phyloP scores from a whole-genome alignment of 371 early-diverging fungal species.

The Rhizopus microsporus region DNA sequence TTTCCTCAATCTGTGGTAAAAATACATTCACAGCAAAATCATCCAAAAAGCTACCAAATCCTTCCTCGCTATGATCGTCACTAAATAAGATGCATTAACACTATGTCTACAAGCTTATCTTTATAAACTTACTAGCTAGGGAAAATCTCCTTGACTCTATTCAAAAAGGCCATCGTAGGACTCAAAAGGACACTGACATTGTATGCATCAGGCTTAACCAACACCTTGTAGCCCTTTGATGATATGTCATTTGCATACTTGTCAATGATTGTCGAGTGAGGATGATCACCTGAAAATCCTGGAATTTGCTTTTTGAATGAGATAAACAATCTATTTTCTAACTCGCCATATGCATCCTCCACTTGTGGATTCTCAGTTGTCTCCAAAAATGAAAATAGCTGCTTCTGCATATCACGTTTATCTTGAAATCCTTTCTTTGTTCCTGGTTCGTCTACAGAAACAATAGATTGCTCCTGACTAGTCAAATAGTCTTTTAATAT shows the following conservation, averaged over 20 bases:
- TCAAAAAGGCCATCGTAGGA: slow-evolving; percentile 67
- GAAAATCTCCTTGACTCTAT: slow-evolving; percentile 57
- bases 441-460: slow-evolving; percentile 24
- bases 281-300: slow-evolving; percentile 21
- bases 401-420: slow-evolving; percentile 35
- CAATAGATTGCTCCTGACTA: slow-evolving; percentile 49
- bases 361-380: slow-evolving; percentile 23
- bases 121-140: slow-evolving; percentile 51
- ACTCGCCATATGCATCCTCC: slow-evolving; percentile 43
- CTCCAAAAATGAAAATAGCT: slow-evolving; percentile 51
- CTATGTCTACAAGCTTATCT: background rate
- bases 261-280: slow-evolving; percentile 59
- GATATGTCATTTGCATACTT: slow-evolving; percentile 65
- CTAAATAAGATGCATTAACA: slow-evolving; percentile 13
- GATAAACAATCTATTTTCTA: slow-evolving; percentile 31
- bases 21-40: slow-evolving; percentile 79
- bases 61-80: slow-evolving; percentile 54
- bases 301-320: slow-evolving; percentile 40
- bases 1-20: slow-evolving; percentile 74
- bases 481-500: slow-evolving; percentile 75
- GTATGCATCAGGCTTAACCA: slow-evolving; percentile 69
- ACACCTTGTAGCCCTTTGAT: slow-evolving; percentile 66
- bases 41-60: slow-evolving; percentile 73
- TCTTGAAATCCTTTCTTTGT: slow-evolving; percentile 16
- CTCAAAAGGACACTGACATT: slow-evolving; percentile 72